Evolutionary conservation across 2,329 filamentous ascomycete genomes (phyloP).

Genomic region (Cercospora sp.): DNA sequence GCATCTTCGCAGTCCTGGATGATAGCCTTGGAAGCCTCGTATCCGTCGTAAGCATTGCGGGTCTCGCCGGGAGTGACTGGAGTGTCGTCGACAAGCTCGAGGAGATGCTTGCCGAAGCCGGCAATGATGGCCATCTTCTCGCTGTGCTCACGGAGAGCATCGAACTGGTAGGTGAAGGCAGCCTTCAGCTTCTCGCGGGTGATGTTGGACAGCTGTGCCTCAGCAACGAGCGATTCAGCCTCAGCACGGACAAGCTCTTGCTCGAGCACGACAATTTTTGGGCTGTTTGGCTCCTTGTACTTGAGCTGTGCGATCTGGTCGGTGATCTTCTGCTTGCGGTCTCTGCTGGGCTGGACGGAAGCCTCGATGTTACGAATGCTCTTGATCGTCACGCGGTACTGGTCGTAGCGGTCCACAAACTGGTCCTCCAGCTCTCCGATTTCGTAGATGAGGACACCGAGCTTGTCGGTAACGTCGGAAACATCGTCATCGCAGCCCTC

Average conservation of each 20-base stretch:
- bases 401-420: slow-evolving; percentile 97
- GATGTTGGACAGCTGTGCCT: slow-evolving; percentile 98
- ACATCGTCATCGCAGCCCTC: slow-evolving; percentile 95
- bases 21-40: slow-evolving; percentile 96
- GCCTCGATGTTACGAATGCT: slow-evolving; percentile 99
- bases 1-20: slow-evolving; percentile 99
- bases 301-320: slow-evolving; percentile 98
- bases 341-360: slow-evolving; percentile 94
- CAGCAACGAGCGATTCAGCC: slow-evolving; percentile 96
- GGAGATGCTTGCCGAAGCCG: slow-evolving; percentile 95
- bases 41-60: slow-evolving; percentile 91
- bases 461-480: slow-evolving; percentile 96
- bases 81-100: slow-evolving; percentile 93
- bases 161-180: slow-evolving; percentile 96
- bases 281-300: slow-evolving; percentile 99
- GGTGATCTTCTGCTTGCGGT: slow-evolving; percentile 99
- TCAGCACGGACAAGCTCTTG: slow-evolving; percentile 98
- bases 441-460: slow-evolving; percentile 95
- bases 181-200: slow-evolving; percentile 99
- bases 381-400: slow-evolving; percentile 99
- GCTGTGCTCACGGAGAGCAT: slow-evolving; percentile 93
- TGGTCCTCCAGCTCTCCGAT: slow-evolving; percentile 98
- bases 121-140: slow-evolving; percentile 98
- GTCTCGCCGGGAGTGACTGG: slow-evolving; percentile 97
- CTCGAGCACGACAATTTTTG: slow-evolving; percentile 95